Conservation (phyloP, 768 basidiomycete genomes). For the Lentinula boryana region DNA sequence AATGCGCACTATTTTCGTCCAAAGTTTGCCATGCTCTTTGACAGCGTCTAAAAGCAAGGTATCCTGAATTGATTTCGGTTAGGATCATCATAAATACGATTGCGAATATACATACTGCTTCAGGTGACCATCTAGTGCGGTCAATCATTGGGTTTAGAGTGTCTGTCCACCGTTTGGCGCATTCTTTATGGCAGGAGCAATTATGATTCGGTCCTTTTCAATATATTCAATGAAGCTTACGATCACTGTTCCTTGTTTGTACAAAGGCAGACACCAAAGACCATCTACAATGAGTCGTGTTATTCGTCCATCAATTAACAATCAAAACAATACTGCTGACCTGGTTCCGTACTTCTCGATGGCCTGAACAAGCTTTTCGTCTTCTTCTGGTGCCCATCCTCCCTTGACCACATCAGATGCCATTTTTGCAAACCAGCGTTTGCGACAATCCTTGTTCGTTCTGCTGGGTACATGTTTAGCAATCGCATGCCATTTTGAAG, state of each 20-base stretch:
- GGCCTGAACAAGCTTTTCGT: slow-evolving; percentile 49
- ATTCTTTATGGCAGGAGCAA: slow-evolving; percentile 32
- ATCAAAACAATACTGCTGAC: slow-evolving; percentile 19
- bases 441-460: slow-evolving; percentile 25
- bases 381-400: slow-evolving; percentile 57
- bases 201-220: not conserved
- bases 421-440: slow-evolving; percentile 42
- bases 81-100: not conserved
- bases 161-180: slow-evolving; percentile 59
- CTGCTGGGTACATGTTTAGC: slow-evolving; percentile 18
- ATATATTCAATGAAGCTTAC: slow-evolving; percentile 27
- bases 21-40: slow-evolving; percentile 49
- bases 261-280: slow-evolving; percentile 54
- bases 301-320: not conserved
- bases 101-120: slow-evolving; percentile 31
- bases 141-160: slow-evolving; percentile 57
- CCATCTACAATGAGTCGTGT: slow-evolving; percentile 30
- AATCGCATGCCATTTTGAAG: slow-evolving; percentile 13
- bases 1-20: slow-evolving; percentile 58
- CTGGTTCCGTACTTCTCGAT: slow-evolving; percentile 53
- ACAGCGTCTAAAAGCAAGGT: slow-evolving; percentile 49
- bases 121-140: slow-evolving; percentile 51
- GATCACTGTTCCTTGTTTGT: slow-evolving; percentile 52
- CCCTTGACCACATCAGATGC: slow-evolving; percentile 57
- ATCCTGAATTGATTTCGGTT: slow-evolving; percentile 29